Evolutionary conservation across 257 asterid species (phyloP), one percentile per base, ranked within the genome.

Genomic region (Salvia rosmarinus): DNA sequence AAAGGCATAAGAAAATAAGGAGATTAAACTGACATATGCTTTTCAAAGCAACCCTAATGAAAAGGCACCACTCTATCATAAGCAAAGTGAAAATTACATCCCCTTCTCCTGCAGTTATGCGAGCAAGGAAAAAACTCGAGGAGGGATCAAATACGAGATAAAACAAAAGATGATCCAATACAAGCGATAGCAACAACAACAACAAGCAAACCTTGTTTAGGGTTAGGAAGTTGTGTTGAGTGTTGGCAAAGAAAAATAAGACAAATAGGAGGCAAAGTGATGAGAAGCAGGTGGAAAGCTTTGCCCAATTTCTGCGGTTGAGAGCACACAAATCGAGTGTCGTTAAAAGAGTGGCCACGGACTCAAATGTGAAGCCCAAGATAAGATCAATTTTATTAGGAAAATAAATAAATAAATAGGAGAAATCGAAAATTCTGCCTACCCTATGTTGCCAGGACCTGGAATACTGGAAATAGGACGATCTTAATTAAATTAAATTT

Each of bases 241-340:
- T 54, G 35, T 35, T 40, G 74, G 63, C 65, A 64, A 81, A 73
- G 84, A 62, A 35, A 78, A 70, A 20, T 74, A 82, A 60, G 82
- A 83, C 84, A 74, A 77, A 44, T 58, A 80, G 47, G 56, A 60
- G 61, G 65, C 51, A 55, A 57, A 62, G 13, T 9, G 8, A 44
- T 9, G 8, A 44, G 70, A 49, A 77, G 81, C 80, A 77, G 82
- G 75, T 81, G 47, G 47, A 65, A 64, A 63, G 63, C 25, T 54
- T 73, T 47, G 46, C 68, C 73, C 85, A 74, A 54, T 28, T 77
- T 78, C 67, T 75, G 65, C 64, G 75, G 16, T 63, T 58, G 62
- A 68, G 64, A 50, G 77, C 84, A 82, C 86, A 79, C 82, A 32
- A 73, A 75, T 74, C 79, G 86, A 79, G 80, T 66, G 46, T 55